Percentiles rank a stretch among this genome's conserved stretches.
phyloP scores from a whole-genome alignment of 225 moss, liverwort and hornwort species.

The Straminergon stramineum region DNA sequence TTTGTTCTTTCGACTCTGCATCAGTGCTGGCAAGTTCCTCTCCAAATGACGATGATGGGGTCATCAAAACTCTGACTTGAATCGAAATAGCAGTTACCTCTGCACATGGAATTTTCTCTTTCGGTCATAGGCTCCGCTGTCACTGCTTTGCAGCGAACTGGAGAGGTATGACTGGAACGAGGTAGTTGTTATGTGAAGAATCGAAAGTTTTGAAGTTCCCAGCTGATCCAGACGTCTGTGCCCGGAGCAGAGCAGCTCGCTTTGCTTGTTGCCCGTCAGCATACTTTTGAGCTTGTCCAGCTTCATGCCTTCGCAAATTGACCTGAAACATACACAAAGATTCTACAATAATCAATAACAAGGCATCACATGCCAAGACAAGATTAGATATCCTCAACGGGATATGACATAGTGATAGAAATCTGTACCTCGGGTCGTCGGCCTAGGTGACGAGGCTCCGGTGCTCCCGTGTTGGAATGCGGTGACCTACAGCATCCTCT shows the following conservation, averaged over 20 bases:
- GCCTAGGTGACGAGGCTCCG: constrained; percentile 38
- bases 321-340: constrained; percentile 9
- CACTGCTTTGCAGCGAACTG: constrained; percentile 70
- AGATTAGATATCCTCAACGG: neutral
- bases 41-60: neutral
- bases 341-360: neutral
- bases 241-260: constrained; percentile 49
- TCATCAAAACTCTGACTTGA: neutral
- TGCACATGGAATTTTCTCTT: neutral
- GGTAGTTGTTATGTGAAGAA: constrained; percentile 76
- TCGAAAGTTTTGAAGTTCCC: constrained; percentile 82
- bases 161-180: constrained; percentile 88
- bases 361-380: neutral
- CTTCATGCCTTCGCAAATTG: constrained; percentile 68
- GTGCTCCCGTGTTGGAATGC: constrained; percentile 21
- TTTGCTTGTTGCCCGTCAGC: constrained; percentile 36
- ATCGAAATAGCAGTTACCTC: neutral
- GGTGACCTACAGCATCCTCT: constrained; percentile 23
- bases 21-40: neutral
- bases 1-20: neutral
- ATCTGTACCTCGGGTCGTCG: constrained; percentile 45
- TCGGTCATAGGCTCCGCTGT: neutral
- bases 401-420: neutral
- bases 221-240: constrained; percentile 68
- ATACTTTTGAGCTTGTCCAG: constrained; percentile 40